phyloP scores from a whole-genome alignment of 352 stramenopile species.

The Globisporangium orthogonon region DNA sequence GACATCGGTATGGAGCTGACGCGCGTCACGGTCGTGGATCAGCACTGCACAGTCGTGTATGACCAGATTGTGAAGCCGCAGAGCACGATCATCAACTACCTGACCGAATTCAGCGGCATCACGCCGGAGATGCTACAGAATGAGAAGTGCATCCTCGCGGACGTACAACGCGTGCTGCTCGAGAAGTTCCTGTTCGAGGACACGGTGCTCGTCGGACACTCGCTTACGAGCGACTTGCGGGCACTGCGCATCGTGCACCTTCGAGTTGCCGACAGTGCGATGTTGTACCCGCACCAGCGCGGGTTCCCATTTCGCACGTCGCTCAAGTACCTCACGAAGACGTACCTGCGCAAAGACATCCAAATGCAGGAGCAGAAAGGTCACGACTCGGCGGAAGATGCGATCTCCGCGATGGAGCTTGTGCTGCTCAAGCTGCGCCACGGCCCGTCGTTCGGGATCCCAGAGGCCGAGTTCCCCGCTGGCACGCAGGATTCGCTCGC shows the following conservation, averaged over 20 bases:
- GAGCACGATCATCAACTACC: slow-evolving; percentile 85
- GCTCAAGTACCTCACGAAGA: slow-evolving; percentile 81
- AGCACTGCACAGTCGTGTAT: slow-evolving; percentile 53
- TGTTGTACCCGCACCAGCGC: slow-evolving; percentile 80
- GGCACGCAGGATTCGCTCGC: slow-evolving; percentile 61
- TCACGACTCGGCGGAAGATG: slow-evolving; percentile 84
- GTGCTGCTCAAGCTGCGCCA: slow-evolving; percentile 64
- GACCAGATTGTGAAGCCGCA: slow-evolving; percentile 81
- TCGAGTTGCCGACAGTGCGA: slow-evolving; percentile 64
- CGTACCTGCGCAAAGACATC: slow-evolving; percentile 73
- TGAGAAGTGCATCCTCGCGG: slow-evolving; percentile 50
- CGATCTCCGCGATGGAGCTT: slow-evolving; percentile 70
- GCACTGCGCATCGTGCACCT: slow-evolving; percentile 71
- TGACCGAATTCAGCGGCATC: slow-evolving; percentile 88
- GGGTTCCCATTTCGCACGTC: slow-evolving; percentile 80
- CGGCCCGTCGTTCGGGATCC: slow-evolving; percentile 69
- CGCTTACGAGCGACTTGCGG: slow-evolving; percentile 79
- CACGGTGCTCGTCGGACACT: slow-evolving; percentile 84
- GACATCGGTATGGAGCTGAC: slow-evolving; percentile 81
- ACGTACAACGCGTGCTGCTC: slow-evolving; percentile 64
- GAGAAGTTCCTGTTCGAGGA: slow-evolving; percentile 56
- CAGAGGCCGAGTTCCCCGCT: slow-evolving; percentile 24
- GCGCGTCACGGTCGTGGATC: slow-evolving; percentile 72
- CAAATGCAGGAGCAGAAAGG: slow-evolving; percentile 51
- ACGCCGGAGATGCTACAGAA: slow-evolving; percentile 58